Percentiles rank a stretch among this genome's conserved stretches.
These are phyloP conservation scores for Juglanconis sp. DNA, from an alignment of 2,329 filamentous ascomycete species.

Conservation along the genomic window DNA sequence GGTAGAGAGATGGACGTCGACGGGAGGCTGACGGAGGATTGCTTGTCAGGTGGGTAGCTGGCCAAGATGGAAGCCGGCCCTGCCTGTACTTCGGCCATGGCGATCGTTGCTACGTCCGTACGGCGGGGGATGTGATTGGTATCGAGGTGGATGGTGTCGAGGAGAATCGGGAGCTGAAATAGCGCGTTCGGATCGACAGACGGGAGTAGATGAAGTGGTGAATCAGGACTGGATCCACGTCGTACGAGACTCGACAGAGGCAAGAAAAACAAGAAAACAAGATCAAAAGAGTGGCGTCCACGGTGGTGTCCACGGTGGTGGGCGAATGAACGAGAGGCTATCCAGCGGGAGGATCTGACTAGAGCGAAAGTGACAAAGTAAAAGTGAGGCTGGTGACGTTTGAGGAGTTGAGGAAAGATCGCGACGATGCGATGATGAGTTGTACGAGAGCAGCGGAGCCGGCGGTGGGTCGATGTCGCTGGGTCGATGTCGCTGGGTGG, in stretches of 20 bases:
- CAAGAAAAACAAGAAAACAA: constrained; percentile 3
- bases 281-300: constrained; percentile 5
- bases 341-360: background rate
- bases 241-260: background rate
- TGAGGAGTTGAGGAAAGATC: background rate
- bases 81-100: constrained; percentile 25
- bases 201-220: background rate
- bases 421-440: constrained; percentile 2
- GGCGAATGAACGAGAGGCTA: constrained; percentile 10
- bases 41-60: constrained; percentile 17
- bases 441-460: constrained; percentile 5
- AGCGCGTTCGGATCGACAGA: background rate
- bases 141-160: background rate
- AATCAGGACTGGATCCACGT: background rate
- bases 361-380: constrained; percentile 6
- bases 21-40: constrained; percentile 16
- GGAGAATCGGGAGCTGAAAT: background rate
- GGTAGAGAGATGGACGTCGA: constrained; percentile 26
- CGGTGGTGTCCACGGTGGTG: background rate
- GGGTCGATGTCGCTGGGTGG: background rate
- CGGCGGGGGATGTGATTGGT: background rate
- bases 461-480: constrained; percentile 10
- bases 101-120: background rate
- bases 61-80: constrained; percentile 21
- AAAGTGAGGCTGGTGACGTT: constrained; percentile 6